These are phyloP conservation scores for Blastobotrys indianensis DNA, from an alignment of 1,139 yeast genomes.

Conservation along the genomic window DNA sequence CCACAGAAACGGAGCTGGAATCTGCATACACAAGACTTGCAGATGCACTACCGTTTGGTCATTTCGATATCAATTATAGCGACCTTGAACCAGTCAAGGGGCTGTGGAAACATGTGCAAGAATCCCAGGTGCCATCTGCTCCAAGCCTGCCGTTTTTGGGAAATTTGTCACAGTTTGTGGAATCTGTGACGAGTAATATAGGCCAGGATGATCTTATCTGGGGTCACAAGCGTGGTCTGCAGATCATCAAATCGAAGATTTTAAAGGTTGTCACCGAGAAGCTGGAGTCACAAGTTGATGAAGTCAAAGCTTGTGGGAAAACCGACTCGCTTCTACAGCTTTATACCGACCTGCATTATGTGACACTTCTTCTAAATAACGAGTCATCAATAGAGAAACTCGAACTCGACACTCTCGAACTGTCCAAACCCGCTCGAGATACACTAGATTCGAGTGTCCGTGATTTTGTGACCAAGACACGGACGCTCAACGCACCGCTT, in stretches of 20 bases:
- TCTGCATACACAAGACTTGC: neutral
- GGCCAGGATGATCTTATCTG: conserved; percentile 21
- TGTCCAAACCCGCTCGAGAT: neutral
- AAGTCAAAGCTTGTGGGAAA: neutral
- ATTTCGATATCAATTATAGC: too few relatives aligned
- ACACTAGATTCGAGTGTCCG: neutral
- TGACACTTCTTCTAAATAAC: neutral
- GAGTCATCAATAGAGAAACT: neutral
- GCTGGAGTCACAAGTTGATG: conserved; percentile 4
- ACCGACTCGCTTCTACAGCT: neutral
- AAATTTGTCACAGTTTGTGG: conserved; percentile 6
- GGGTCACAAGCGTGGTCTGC: conserved; percentile 11
- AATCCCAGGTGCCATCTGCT: neutral
- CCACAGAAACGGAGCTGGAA: too few relatives aligned
- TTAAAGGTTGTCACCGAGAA: conserved; percentile 9
- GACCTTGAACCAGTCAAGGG: neutral
- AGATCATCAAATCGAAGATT: conserved; percentile 1
- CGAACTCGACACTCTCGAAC: neutral
- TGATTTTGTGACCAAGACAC: conserved; percentile 1
- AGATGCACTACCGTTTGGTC: neutral
- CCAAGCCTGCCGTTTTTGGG: conserved; percentile 9
- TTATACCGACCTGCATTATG: conserved; percentile 1
- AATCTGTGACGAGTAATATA: conserved; percentile 8
- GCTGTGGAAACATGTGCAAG: neutral
- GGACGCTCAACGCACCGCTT: conserved; percentile 7